Evolutionary conservation across 2,329 filamentous ascomycete species (phyloP).

Genomic region (Penicillium sp.): DNA sequence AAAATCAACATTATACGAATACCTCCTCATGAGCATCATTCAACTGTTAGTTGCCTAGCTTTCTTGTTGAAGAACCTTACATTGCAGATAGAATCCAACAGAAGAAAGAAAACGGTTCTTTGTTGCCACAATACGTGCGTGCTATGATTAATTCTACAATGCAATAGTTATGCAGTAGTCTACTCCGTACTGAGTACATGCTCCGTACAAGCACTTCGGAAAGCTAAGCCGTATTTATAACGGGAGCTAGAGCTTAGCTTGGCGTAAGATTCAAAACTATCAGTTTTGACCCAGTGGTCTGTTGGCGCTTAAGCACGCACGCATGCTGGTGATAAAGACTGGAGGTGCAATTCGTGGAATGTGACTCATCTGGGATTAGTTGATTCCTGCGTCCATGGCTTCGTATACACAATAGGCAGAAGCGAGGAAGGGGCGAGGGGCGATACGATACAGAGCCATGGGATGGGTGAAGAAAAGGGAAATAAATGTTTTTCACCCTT

Average conservation of each 20-base stretch:
- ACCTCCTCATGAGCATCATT: too few species aligned
- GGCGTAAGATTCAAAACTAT: not conserved
- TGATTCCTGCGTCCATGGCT: not conserved
- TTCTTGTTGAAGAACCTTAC: too few species aligned
- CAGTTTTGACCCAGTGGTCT: not conserved
- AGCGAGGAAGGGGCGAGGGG: not conserved
- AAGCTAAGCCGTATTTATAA: not conserved
- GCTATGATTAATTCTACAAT: not conserved
- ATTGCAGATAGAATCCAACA: too few species aligned
- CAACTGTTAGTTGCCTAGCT: too few species aligned
- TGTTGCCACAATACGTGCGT: not conserved
- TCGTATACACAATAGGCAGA: too few species aligned
- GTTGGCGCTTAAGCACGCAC: constrained; percentile 4
- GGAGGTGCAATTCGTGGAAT: constrained; percentile 3
- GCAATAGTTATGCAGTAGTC: not conserved
- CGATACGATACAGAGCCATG: not conserved
- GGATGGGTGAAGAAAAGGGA: not conserved
- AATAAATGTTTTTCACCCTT: not conserved
- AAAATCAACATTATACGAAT: too few species aligned
- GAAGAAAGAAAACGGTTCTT: too few species aligned
- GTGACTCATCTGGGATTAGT: constrained; percentile 5
- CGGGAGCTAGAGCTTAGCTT: not conserved
- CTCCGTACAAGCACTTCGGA: not conserved
- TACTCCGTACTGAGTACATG: too few species aligned
- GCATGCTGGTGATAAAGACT: not conserved